Evolutionary conservation across 2,329 filamentous ascomycete genomes (phyloP).

Genomic region (Colletotrichum orchidophilum): DNA sequence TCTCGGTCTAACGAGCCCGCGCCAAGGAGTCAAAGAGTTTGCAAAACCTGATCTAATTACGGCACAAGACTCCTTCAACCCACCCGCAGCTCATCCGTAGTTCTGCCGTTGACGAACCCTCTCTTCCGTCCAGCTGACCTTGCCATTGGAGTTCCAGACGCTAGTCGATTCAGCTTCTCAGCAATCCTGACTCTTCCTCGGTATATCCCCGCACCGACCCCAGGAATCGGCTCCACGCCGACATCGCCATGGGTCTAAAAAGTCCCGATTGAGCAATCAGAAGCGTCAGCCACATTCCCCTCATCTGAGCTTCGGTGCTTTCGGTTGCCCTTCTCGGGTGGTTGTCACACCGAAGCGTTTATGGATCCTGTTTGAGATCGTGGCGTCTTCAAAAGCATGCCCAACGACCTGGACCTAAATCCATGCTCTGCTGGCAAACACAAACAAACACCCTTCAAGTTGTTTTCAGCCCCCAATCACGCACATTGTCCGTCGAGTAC

Average conservation of each 20-base stretch:
- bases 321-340: slow-evolving; percentile 9
- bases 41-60: neutral
- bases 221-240: neutral
- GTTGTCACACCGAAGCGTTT: slow-evolving; percentile 19
- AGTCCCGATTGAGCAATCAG: slow-evolving; percentile 20
- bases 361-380: slow-evolving; percentile 16
- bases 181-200: neutral
- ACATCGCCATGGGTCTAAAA: slow-evolving; percentile 7
- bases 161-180: neutral
- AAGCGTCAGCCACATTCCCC: slow-evolving; percentile 11
- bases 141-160: neutral
- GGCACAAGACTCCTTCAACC: neutral
- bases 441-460: neutral
- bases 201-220: slow-evolving; percentile 8
- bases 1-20: neutral
- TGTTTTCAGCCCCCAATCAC: neutral
- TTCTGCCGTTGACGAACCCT: neutral
- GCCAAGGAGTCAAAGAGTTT: neutral
- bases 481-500: neutral
- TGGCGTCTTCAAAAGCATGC: neutral
- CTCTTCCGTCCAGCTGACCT: neutral
- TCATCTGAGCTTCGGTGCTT: neutral
- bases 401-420: neutral
- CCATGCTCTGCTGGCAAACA: neutral
- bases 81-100: neutral